Base-by-base conservation (phyloP, 2,329 filamentous ascomycete species). In the Colletotrichum trifolii region DNA sequence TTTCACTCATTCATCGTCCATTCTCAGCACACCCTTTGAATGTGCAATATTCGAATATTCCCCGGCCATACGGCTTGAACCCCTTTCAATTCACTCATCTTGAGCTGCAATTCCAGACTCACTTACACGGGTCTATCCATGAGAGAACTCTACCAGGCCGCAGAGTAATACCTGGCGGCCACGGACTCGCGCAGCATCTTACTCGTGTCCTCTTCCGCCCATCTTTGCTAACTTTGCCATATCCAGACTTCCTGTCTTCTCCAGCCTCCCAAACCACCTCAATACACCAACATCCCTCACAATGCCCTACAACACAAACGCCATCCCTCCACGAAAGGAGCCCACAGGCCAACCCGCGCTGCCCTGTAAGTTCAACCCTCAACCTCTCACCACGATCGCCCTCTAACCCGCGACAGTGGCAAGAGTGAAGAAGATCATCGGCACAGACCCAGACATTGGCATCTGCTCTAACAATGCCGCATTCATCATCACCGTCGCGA, bases 351-450 rank as follows among this genome's bases (percentile, higher is more conserved):
- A 93, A 69, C 91, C 92, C 25, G 91, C 93, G 70, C 87, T 98
- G 38, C 95, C 95, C 8, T 83, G 95, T 97, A 83, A 79, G 91
- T 54, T 46, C 34, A 25, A 25, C 34, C 36, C 17, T 38, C 45
- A 17, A 40, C 48, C 47, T 63, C 69, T 54, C 70, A 49, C 49
- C 57, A 17, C 7, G 8, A 15, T 25, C 15, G 34, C 11, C 4
- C 52, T 58, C 59, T 67, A 4, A 70, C 65, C 38, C 65, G 54
- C 54, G 43, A 17, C 68, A 98, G 96, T 98, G 60, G 92, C 96
- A 15, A 89, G 96, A 72, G 93, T 99, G 64, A 97, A 97, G 81
- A 97, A 97, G 81, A 97, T 99, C 75, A 93, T 99, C 66, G 87
- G 89, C 53, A 87, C 93, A 63, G 96, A 99, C 77, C 89, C 92